phyloP scores from a whole-genome alignment of 2,329 filamentous ascomycete genomes.

The Cladosporium velox region DNA sequence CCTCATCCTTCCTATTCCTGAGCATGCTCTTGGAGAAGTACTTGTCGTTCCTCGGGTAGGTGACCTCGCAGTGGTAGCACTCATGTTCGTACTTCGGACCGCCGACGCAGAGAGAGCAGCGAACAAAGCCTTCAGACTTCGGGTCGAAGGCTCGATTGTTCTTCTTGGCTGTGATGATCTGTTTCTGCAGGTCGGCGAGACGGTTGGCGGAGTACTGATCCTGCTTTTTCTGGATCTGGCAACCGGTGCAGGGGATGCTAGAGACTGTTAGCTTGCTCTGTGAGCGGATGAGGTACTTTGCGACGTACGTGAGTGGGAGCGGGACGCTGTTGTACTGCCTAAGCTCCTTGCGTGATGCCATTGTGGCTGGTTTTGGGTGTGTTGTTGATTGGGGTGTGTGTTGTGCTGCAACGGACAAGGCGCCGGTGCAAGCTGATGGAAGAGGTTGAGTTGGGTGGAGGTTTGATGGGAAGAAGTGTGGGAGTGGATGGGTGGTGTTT shows the following conservation, averaged over 20 bases:
- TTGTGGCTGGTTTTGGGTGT: conserved; percentile 5
- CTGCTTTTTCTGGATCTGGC: conserved; percentile 22
- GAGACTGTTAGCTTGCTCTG: conserved; percentile 9
- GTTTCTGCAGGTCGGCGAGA: conserved; percentile 21
- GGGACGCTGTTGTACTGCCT: neutral
- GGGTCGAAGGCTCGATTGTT: conserved; percentile 21
- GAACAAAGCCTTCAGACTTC: conserved; percentile 16
- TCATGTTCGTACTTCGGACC: conserved; percentile 22
- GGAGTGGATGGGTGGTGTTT: neutral
- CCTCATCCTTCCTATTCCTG: conserved; percentile 15
- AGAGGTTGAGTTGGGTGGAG: neutral
- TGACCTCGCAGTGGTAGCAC: conserved; percentile 30
- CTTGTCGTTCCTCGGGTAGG: conserved; percentile 2
- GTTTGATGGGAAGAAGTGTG: neutral
- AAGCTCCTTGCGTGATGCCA: neutral
- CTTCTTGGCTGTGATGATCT: conserved; percentile 9
- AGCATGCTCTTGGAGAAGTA: conserved; percentile 12
- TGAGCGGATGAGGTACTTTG: neutral
- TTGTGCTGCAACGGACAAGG: neutral
- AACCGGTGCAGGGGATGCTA: conserved; percentile 27
- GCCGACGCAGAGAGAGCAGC: conserved; percentile 29
- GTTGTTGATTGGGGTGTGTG: neutral
- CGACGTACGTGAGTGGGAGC: conserved; percentile 13
- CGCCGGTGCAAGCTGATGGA: neutral
- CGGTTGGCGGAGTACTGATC: conserved; percentile 24